Conservation (phyloP, 2,329 filamentous ascomycete genomes). For the Lachnum nothofagi region DNA sequence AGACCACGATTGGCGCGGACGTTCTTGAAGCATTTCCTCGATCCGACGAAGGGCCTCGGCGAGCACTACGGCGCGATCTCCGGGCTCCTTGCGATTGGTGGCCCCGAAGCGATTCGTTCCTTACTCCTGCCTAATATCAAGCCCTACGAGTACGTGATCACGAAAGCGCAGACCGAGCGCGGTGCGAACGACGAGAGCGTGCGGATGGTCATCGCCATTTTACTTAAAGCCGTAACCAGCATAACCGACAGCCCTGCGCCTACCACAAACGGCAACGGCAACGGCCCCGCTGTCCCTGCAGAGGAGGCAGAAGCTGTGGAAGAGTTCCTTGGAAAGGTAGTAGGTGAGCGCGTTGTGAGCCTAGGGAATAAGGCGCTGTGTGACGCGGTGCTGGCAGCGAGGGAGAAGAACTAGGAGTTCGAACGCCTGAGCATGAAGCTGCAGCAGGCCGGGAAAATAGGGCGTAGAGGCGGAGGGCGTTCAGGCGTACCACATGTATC, state of each 20-base stretch:
- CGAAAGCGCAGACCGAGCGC: conserved; percentile 49
- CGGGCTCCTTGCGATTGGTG: conserved; percentile 74
- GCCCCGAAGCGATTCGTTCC: conserved; percentile 56
- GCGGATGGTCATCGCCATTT: conserved; percentile 52
- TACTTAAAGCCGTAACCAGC: conserved; percentile 51
- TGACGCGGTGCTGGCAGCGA: conserved; percentile 27
- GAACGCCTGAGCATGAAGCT: too few relatives aligned
- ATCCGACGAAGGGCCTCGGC: conserved; percentile 74
- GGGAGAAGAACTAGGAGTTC: conserved; percentile 20
- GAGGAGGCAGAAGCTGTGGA: conserved; percentile 23
- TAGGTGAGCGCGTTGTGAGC: conserved; percentile 26
- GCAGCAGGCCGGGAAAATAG: too few relatives aligned
- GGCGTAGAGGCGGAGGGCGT: too few relatives aligned
- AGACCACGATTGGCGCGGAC: conserved; percentile 87
- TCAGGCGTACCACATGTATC: too few relatives aligned
- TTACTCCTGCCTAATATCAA: conserved; percentile 63
- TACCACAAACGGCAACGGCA: conserved; percentile 19
- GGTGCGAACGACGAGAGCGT: conserved; percentile 51
- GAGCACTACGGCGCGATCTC: conserved; percentile 86
- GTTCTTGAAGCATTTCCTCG: conserved; percentile 86
- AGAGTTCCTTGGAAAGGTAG: conserved; percentile 29
- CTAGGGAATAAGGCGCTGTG: conserved; percentile 27
- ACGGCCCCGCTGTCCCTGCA: conserved; percentile 14
- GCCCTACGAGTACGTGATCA: conserved; percentile 57
- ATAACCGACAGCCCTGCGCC: conserved; percentile 41